Base-by-base conservation (phyloP, 2,329 filamentous ascomycete species). In the Fusarium subglutinans region DNA sequence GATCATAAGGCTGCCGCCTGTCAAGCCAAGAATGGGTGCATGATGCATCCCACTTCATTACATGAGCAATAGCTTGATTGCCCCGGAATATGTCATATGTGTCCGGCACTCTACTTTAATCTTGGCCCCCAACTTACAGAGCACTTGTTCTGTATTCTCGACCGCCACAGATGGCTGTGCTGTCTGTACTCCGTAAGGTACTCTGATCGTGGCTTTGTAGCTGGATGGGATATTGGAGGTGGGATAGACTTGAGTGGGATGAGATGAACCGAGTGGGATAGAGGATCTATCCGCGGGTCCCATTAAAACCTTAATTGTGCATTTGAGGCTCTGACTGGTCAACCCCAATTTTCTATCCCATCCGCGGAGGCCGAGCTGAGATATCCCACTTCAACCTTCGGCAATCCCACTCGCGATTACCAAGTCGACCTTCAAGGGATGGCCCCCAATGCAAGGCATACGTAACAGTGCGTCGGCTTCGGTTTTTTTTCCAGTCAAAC, bases 321-420 rank as follows among this genome's bases (percentile, higher is more conserved):
- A 13, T 26, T 0, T 2, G 8, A 33, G 2, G 1, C 4, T 13
- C 2, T 28, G 4, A 66, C 30, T 59, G 66, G 59, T 5, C 5
- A 1, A 4, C 59, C 55, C 50, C 69, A 35, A 43, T 55, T 44
- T 43, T 48, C 41, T 17, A 48, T 59, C 41, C 59, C 63, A 38
- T 28, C 48, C 48, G 43, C 38, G 58, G 50, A 20, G 8, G 45
- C 56, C 37, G 53, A 64, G 51, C 53, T 66, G 30, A n/a, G 37
- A 37, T 47, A 78, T 76, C 76, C 66, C 73, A 72, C 71, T 56
- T 66, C 11, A n/a, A 20, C 51, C 14, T 24, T 62, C 75, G 66
- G 66, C 40, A 55, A 72, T 75, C 67, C 70, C 76, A 72, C 75
- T 51, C 44, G 48, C 60, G 72, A 77, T 77, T 72, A 74, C 74